Evolutionary conservation across 352 stramenopile species (phyloP), one percentile per base, ranked within the genome.

Genomic region (Globisporangium paddicum): DNA sequence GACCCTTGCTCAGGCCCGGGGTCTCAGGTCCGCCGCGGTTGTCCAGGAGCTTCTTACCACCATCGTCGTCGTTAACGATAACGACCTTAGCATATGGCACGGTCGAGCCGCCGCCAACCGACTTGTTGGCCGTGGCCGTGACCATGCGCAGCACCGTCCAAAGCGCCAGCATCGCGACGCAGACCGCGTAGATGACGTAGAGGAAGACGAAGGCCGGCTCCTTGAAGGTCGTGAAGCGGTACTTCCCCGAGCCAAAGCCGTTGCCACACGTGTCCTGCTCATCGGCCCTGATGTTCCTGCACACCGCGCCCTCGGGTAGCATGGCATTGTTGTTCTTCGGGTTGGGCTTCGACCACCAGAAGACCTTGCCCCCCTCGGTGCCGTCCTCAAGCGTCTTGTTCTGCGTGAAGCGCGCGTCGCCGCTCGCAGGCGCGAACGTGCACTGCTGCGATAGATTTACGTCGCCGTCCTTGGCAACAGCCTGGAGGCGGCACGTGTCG

Each of bases 321-420:
- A 76, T 81, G 18, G 76, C 77, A 49, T 90, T 90, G 72, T 86
- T 90, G 67, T 90, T 90, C 54, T 68, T 66, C 30, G 76, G 68
- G 51, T 79, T 88, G 42, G 63, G 73, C 54, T 65, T 76, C 21
- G 65, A 82, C 44, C 67, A 74, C 77, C 68, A 86, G 68, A 70
- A 90, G 16, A 86, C 65, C n/a, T 45, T 72, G 30, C 56, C 71
- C 44, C 79, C 65, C 21, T 68, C 60, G 47, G 80, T 74, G 37
- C 82, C 72, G n/a, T 78, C 72, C 2, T 68, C 68, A 16, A 90
- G 55, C 30, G 73, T 75, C 53, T 68, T 58, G 55, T 90, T 90
- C 47, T 79, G 65, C 34, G 60, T 60, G 70, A 83, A 82, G n/a
- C 70, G 71, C 18, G 62, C 51, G 50, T 80, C 71, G 19, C 57